phyloP scores from a whole-genome alignment of 1,139 yeast species.

The Kodamaea ohmeri region DNA sequence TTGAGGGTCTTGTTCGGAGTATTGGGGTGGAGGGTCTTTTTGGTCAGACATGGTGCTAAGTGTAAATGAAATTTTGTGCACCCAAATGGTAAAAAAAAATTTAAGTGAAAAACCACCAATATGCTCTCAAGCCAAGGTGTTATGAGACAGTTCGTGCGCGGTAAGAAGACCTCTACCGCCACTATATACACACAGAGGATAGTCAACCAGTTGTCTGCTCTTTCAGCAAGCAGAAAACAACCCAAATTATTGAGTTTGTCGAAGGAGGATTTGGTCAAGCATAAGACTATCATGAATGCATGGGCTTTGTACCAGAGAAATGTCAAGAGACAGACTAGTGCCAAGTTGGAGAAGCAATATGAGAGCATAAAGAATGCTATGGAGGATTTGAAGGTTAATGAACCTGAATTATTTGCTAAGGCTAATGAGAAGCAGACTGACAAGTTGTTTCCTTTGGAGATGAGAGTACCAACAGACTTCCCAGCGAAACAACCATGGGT shows the following conservation, averaged over 20 bases:
- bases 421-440: conserved; percentile 48
- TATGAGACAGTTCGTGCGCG: conserved; percentile 29
- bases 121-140: conserved; percentile 4
- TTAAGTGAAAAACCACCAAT: conserved; percentile 4
- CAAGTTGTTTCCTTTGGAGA: conserved; percentile 68
- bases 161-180: conserved; percentile 36
- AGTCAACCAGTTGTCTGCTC: conserved; percentile 75
- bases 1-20: conserved; percentile 1
- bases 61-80: background rate
- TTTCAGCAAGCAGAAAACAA: conserved; percentile 83
- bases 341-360: conserved; percentile 60
- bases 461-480: conserved; percentile 84
- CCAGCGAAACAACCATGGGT: conserved; percentile 90
- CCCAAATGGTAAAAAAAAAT: conserved; percentile 5
- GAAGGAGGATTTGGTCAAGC: conserved; percentile 82
- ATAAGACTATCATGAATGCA: conserved; percentile 77
- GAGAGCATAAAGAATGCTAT: conserved; percentile 68
- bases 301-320: conserved; percentile 68
- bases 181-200: conserved; percentile 64
- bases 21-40: conserved; percentile 1
- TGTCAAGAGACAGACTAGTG: conserved; percentile 40
- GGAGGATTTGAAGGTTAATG: conserved; percentile 56
- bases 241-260: conserved; percentile 77
- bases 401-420: conserved; percentile 49
- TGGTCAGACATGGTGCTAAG: background rate